These are phyloP conservation scores for Colletotrichum sp. DNA, from an alignment of 2,329 filamentous ascomycete species.

Conservation along the genomic window DNA sequence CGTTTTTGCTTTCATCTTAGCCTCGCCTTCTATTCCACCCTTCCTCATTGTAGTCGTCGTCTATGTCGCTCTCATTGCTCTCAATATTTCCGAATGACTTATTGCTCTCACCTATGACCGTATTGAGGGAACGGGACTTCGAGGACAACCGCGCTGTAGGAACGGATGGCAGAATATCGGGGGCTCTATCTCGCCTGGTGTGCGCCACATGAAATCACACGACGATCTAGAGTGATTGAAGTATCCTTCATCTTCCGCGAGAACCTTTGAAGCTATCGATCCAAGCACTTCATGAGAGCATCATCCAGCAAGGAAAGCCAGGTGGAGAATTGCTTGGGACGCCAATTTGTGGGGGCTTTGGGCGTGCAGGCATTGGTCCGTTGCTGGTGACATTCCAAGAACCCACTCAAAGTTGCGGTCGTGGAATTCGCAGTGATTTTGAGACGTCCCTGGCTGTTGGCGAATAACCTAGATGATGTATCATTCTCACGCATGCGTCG, in stretches of 20 bases:
- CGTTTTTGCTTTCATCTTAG: not conserved
- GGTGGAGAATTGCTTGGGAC: not conserved
- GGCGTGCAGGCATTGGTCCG: not conserved
- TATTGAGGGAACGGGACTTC: not conserved
- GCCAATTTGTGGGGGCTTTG: not conserved
- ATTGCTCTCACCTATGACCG: not conserved
- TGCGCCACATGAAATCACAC: not conserved
- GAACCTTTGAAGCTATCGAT: not conserved
- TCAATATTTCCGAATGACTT: not conserved
- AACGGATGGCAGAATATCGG: not conserved
- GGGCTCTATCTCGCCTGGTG: not conserved
- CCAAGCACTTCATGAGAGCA: not conserved
- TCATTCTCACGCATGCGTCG: not conserved
- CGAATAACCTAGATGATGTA: not conserved
- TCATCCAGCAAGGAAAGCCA: not conserved
- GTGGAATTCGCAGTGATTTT: not conserved
- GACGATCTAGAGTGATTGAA: not conserved
- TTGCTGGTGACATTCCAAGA: not conserved
- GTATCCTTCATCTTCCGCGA: not conserved
- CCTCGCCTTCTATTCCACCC: not conserved
- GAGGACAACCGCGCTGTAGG: not conserved
- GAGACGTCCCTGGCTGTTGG: not conserved
- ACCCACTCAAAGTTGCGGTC: not conserved
- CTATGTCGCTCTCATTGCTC: not conserved
- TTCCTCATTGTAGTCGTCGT: not conserved